Conservation (phyloP, 2,329 filamentous ascomycete genomes). For the Ophiostoma triangulosporum region DNA sequence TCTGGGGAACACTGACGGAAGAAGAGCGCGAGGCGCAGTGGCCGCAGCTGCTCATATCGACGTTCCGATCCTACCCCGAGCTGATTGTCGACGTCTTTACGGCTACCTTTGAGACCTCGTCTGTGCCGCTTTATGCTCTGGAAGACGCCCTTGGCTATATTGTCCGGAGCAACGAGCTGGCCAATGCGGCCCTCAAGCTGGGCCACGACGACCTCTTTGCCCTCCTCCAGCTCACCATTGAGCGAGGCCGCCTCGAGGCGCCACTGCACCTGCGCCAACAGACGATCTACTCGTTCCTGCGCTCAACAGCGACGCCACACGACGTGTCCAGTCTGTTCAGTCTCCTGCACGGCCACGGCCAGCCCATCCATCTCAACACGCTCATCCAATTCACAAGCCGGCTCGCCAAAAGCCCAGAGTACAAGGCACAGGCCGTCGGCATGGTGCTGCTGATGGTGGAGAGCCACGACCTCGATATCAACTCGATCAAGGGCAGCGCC, state of each 20-base stretch:
- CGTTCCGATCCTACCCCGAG: slow-evolving; percentile 21
- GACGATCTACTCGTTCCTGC: slow-evolving; percentile 18
- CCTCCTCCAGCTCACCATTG: not conserved
- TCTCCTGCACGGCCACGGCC: slow-evolving; percentile 19
- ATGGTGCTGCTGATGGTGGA: slow-evolving; percentile 27
- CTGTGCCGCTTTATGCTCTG: slow-evolving; percentile 25
- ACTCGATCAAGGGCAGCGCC: slow-evolving; percentile 33
- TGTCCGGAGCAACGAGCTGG: slow-evolving; percentile 10
- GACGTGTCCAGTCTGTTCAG: slow-evolving; percentile 23
- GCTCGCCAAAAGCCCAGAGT: slow-evolving; percentile 26
- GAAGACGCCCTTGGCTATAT: slow-evolving; percentile 24
- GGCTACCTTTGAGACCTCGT: slow-evolving; percentile 23
- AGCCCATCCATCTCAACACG: slow-evolving; percentile 29
- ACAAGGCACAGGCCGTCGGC: slow-evolving; percentile 30
- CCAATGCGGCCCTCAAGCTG: not conserved
- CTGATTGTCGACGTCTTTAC: slow-evolving; percentile 22
- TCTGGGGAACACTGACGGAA: slow-evolving; percentile 21
- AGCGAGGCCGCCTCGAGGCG: slow-evolving; percentile 11
- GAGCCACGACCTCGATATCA: slow-evolving; percentile 28
- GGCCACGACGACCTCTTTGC: not conserved
- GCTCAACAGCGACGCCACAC: slow-evolving; percentile 9
- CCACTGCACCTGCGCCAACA: slow-evolving; percentile 24
- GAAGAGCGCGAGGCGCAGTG: slow-evolving; percentile 19
- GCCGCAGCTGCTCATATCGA: slow-evolving; percentile 24
- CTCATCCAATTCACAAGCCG: slow-evolving; percentile 33